These are phyloP conservation scores for Amanita fuliginea DNA, from an alignment of 768 basidiomycete species.

Conservation along the genomic window DNA sequence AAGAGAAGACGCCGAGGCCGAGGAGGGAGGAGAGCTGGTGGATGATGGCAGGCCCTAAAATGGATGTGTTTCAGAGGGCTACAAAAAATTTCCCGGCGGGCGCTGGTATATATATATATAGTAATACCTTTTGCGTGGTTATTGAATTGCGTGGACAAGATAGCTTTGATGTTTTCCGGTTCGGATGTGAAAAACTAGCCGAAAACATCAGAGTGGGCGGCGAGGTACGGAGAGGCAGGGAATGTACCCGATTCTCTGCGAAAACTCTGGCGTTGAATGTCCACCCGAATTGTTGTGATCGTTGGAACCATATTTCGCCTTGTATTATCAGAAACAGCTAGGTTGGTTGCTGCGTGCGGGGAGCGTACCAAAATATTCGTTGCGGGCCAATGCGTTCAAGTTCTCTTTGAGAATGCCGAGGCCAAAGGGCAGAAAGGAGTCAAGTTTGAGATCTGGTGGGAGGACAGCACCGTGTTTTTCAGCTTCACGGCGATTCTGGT, in stretches of 20 bases:
- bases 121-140: constrained; percentile 36
- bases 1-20: constrained; percentile 50
- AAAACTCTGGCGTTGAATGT: constrained; percentile 18
- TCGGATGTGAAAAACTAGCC: constrained; percentile 29
- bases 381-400: constrained; percentile 11
- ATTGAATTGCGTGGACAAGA: constrained; percentile 39
- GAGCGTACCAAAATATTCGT: constrained; percentile 22
- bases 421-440: constrained; percentile 12
- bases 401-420: constrained; percentile 12
- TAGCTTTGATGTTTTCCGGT: constrained; percentile 37
- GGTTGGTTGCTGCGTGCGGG: too few species aligned
- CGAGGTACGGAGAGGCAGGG: not conserved
- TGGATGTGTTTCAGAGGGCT: not conserved
- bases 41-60: constrained; percentile 14
- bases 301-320: constrained; percentile 18
- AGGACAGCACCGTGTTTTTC: constrained; percentile 18
- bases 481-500: constrained; percentile 10
- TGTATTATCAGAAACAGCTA: constrained; percentile 6
- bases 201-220: not conserved
- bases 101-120: too few species aligned
- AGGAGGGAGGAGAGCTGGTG: constrained; percentile 25
- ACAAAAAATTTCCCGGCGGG: not conserved
- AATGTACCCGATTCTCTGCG: constrained; percentile 21
- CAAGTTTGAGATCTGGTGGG: constrained; percentile 14
- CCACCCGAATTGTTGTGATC: constrained; percentile 20